These are phyloP conservation scores for Peziza echinospora DNA, from an alignment of 495 filamentous ascomycete genomes.

Conservation along the genomic window DNA sequence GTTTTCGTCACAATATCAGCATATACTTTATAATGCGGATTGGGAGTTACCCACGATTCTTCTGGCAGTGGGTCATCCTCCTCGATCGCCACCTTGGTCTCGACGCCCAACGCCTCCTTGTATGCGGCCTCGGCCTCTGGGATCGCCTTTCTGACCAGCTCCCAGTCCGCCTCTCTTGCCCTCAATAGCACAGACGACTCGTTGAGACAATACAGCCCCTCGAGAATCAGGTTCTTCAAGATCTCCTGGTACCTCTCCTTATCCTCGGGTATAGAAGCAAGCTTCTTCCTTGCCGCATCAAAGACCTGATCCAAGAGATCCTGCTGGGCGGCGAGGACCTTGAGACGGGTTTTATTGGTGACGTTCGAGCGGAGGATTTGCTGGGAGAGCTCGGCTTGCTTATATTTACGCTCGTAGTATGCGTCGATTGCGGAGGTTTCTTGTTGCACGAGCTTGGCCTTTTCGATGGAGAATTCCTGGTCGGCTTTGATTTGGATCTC, in stretches of 20 bases:
- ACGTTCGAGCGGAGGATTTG: constrained; percentile 90
- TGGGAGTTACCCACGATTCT: constrained; percentile 44
- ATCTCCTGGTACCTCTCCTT: constrained; percentile 47
- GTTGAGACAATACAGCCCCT: constrained; percentile 70
- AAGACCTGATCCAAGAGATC: constrained; percentile 85
- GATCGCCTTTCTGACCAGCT: constrained; percentile 49
- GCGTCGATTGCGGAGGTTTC: constrained; percentile 83
- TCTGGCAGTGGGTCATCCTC: constrained; percentile 61
- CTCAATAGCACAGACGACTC: constrained; percentile 54
- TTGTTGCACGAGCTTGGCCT: constrained; percentile 88
- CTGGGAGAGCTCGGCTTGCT: constrained; percentile 86
- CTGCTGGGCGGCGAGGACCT: constrained; percentile 66
- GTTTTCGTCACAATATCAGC: neutral
- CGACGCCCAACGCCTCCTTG: constrained; percentile 43
- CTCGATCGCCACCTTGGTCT: constrained; percentile 47
- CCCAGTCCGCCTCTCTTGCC: constrained; percentile 59
- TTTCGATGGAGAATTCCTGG: constrained; percentile 95
- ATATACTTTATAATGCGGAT: constrained; percentile 1
- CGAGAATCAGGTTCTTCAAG: constrained; percentile 60
- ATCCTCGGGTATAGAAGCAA: constrained; percentile 44
- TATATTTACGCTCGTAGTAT: constrained; percentile 92
- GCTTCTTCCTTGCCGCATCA: constrained; percentile 45
- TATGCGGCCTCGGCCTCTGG: constrained; percentile 56
- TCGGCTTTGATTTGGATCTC: constrained; percentile 96
- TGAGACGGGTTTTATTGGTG: constrained; percentile 81